Evolutionary conservation across 1,284 basidiomycete genomes (phyloP).

Genomic region (Grifola frondosa): DNA sequence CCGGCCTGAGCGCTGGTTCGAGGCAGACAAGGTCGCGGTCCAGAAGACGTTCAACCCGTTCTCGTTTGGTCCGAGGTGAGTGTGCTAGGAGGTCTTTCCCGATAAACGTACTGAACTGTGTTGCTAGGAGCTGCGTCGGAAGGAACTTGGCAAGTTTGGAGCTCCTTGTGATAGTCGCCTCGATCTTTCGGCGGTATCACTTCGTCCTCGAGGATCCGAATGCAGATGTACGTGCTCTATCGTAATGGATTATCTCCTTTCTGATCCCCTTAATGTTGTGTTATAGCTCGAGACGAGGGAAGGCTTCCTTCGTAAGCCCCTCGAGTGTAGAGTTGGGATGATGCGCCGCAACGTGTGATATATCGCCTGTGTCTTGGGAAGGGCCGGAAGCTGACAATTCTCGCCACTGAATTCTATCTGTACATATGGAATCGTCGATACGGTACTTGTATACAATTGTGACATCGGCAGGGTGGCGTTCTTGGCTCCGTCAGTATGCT

Average conservation of each 20-base stretch:
- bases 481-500: too few relatives aligned
- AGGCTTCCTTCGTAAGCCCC: constrained; percentile 78
- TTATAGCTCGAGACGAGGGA: constrained; percentile 65
- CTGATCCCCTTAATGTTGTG: not conserved
- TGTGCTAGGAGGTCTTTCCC: constrained; percentile 6
- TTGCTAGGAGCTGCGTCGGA: constrained; percentile 65
- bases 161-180: constrained; percentile 70
- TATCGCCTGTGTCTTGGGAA: too few relatives aligned
- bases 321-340: constrained; percentile 66
- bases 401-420: too few relatives aligned
- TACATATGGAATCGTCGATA: too few relatives aligned
- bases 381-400: too few relatives aligned
- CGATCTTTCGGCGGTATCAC: constrained; percentile 71
- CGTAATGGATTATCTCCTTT: too few relatives aligned
- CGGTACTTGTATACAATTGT: too few relatives aligned
- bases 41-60: constrained; percentile 79
- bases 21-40: constrained; percentile 55
- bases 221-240: constrained; percentile 47
- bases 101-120: not conserved
- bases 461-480: too few relatives aligned
- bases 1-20: constrained; percentile 82
- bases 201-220: constrained; percentile 61
- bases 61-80: constrained; percentile 63
- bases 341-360: constrained; percentile 45
- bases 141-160: constrained; percentile 77